Evolutionary conservation across 2,329 filamentous ascomycete genomes (phyloP).

Genomic region (Hypoxylon sp.): DNA sequence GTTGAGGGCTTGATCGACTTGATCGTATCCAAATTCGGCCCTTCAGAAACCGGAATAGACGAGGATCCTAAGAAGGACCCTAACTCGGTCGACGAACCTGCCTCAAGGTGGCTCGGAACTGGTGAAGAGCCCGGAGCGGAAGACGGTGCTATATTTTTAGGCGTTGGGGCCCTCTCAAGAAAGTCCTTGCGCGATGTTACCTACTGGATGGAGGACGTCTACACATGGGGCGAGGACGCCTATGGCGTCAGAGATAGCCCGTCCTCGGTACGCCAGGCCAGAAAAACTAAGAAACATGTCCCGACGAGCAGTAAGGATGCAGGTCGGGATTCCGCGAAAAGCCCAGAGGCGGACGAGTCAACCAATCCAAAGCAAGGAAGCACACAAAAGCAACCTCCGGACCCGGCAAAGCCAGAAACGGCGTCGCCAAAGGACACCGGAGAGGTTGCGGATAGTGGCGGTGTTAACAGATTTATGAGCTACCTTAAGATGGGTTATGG

Average conservation of each 20-base stretch:
- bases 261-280: conserved; percentile 71
- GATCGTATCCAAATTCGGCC: conserved; percentile 87
- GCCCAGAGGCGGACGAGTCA: conserved; percentile 16
- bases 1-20: conserved; percentile 90
- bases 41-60: conserved; percentile 51
- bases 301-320: conserved; percentile 24
- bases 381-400: conserved; percentile 25
- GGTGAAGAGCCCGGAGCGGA: conserved; percentile 77
- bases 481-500: conserved; percentile 78
- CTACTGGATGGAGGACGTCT: conserved; percentile 91
- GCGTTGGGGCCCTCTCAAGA: conserved; percentile 79
- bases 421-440: conserved; percentile 37
- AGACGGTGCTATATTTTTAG: conserved; percentile 90
- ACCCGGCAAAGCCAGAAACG: conserved; percentile 15
- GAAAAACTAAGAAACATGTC: conserved; percentile 56
- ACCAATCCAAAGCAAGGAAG: conserved; percentile 21
- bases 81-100: conserved; percentile 46
- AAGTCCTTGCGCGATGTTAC: conserved; percentile 80
- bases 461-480: conserved; percentile 70
- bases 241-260: conserved; percentile 90
- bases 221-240: conserved; percentile 84
- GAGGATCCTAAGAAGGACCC: conserved; percentile 53
- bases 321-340: conserved; percentile 29
- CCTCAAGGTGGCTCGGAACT: conserved; percentile 79
- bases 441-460: conserved; percentile 54